phyloP scores from a whole-genome alignment of 192 early-diverging fungal species.

The Powellomyces hirtus region DNA sequence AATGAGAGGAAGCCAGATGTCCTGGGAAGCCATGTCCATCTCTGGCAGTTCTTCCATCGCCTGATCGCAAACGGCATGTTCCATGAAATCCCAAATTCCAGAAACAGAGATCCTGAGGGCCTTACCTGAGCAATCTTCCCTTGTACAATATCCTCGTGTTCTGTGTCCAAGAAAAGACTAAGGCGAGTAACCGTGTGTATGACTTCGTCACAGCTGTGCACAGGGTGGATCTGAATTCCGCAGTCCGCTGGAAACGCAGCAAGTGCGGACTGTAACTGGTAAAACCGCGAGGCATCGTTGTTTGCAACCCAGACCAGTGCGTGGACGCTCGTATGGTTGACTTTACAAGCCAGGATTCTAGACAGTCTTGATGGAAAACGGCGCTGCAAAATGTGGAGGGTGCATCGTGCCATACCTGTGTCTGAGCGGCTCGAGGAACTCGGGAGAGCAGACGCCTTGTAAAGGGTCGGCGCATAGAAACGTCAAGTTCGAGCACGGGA shows the following conservation, averaged over 20 bases:
- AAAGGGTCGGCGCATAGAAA: conserved; percentile 1
- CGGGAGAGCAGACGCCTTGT: no score
- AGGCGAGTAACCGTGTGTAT: not conserved
- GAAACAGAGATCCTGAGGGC: not conserved
- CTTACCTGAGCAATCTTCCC: conserved; percentile 10
- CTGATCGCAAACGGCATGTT: not conserved
- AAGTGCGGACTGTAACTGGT: not conserved
- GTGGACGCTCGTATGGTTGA: not conserved
- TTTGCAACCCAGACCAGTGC: not conserved
- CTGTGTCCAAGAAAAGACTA: not conserved
- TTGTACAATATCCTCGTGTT: not conserved
- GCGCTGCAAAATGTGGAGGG: no score
- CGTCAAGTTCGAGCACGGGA: not conserved
- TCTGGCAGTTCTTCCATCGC: not conserved
- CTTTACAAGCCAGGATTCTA: not conserved
- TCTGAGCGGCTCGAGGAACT: not conserved
- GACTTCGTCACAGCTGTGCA: not conserved
- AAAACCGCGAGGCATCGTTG: not conserved
- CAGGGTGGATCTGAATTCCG: conserved; percentile 1
- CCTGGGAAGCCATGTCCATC: not conserved
- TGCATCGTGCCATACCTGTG: not conserved
- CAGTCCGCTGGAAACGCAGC: not conserved
- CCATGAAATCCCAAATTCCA: not conserved
- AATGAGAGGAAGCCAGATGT: conserved; percentile 10
- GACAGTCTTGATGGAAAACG: not conserved